phyloP scores from a whole-genome alignment of 306 rosid species.

The Cotoneaster glaucophyllus region DNA sequence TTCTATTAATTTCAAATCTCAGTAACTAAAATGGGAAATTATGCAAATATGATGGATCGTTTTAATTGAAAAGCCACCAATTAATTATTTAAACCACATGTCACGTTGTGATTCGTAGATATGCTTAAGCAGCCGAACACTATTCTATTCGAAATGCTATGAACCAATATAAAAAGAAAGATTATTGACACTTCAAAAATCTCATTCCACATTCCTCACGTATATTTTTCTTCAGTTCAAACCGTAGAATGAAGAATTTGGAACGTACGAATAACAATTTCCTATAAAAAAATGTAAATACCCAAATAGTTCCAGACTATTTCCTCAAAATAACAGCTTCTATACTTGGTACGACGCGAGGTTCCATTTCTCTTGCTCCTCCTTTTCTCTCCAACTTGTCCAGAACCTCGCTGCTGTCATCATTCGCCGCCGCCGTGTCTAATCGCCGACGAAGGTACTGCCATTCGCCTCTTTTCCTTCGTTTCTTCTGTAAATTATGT shows the following conservation, averaged over 20 bases:
- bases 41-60: no score
- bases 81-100: not conserved
- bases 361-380: not conserved
- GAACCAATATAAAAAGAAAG: not conserved
- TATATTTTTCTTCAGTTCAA: no score
- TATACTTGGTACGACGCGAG: not conserved
- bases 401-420: not conserved
- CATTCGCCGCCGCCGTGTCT: not conserved
- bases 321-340: not conserved
- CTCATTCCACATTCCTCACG: no score
- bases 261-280: no score
- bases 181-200: no score
- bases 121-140: no score
- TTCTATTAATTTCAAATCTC: no score
- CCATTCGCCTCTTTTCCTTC: not conserved
- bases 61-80: no score
- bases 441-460: not conserved
- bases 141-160: not conserved
- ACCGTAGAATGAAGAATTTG: no score
- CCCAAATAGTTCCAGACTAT: not conserved
- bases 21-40: fast-evolving
- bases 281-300: not conserved
- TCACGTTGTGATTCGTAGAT: not conserved
- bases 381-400: not conserved
- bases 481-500: not conserved